Base-by-base conservation (phyloP, 768 basidiomycete species). In the Suillus lakei region DNA sequence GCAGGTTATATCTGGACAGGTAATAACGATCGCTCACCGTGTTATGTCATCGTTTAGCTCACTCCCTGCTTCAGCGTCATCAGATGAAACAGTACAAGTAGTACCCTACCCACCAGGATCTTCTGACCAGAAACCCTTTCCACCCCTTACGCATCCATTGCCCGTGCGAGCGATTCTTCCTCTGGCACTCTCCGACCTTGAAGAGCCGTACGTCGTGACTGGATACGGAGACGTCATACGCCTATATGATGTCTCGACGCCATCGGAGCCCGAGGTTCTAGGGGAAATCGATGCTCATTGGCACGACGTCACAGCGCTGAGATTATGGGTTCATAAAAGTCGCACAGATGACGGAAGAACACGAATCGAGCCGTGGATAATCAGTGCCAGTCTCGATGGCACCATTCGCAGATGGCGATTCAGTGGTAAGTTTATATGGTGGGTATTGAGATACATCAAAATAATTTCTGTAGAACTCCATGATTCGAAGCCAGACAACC, bases 1-100 rank as follows among this genome's bases (percentile, higher is more conserved):
- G 80, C 82, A n/a, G 90, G 84, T 1, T 84, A 91, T n/a, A 78
- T 98, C 26, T 98, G 96, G 96, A 95, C 92, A 62, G 94, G 97
- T 97, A 54, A 53, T 32, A 5, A 16, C 13, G 30, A 36, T 44
- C 48, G 30, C 53, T 58, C 13, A 2, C 10, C 7, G 59, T n/a
- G 56, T 64, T 34, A 21, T n/a, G 12, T 10, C 9, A 13, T 60
- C 41, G 28, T 18, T 71, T 65, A 53, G 70, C 54, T 15, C 41
- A 26, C 21, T 9, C 12, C 53, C 12, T 63, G 50, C 10, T 44
- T 3, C 70, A 98, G 98, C 92, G 13, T 99, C 98, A 16, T 82
- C 92, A 16, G 98, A 99, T 74, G 92, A 95, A 48, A 92, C 92
- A 0, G 89, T 91, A 1, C 88, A 91, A 65, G 81, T 93, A 13